Conservation (phyloP, 2,329 filamentous ascomycete genomes). For the Neophaeococcomyces mojaviensis region DNA sequence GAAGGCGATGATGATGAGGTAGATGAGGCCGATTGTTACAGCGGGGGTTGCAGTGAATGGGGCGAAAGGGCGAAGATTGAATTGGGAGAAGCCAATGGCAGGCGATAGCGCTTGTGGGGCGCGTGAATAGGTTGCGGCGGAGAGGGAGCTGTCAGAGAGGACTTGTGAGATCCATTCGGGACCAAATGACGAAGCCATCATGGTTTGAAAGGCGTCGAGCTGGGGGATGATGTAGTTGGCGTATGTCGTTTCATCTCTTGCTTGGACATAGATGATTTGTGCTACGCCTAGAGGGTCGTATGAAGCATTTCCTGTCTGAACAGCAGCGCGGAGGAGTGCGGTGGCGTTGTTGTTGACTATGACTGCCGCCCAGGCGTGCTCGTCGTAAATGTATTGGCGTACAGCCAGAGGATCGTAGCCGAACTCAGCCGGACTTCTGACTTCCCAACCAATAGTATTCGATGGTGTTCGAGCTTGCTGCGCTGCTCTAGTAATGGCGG, state of each 20-base stretch:
- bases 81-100: slow-evolving; percentile 47
- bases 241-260: slow-evolving; percentile 50
- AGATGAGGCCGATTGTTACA: slow-evolving; percentile 57
- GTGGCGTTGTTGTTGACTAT: slow-evolving; percentile 58
- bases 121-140: slow-evolving; percentile 37
- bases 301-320: slow-evolving; percentile 47
- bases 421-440: slow-evolving; percentile 45
- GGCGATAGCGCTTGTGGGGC: slow-evolving; percentile 50
- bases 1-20: slow-evolving; percentile 60
- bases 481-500: slow-evolving; percentile 31
- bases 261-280: slow-evolving; percentile 49
- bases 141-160: slow-evolving; percentile 27
- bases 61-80: slow-evolving; percentile 54
- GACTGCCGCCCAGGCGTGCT: slow-evolving; percentile 53
- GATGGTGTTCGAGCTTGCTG: slow-evolving; percentile 28
- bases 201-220: slow-evolving; percentile 40
- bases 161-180: slow-evolving; percentile 31
- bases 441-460: slow-evolving; percentile 43
- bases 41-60: slow-evolving; percentile 50
- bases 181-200: slow-evolving; percentile 44
- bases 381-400: slow-evolving; percentile 52
- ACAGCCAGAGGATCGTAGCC: slow-evolving; percentile 50
- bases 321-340: slow-evolving; percentile 47
- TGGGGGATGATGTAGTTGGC: slow-evolving; percentile 48
- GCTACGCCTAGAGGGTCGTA: slow-evolving; percentile 55